These are phyloP conservation scores for Myochromella boudieri DNA, from an alignment of 768 basidiomycete species.

Conservation along the genomic window DNA sequence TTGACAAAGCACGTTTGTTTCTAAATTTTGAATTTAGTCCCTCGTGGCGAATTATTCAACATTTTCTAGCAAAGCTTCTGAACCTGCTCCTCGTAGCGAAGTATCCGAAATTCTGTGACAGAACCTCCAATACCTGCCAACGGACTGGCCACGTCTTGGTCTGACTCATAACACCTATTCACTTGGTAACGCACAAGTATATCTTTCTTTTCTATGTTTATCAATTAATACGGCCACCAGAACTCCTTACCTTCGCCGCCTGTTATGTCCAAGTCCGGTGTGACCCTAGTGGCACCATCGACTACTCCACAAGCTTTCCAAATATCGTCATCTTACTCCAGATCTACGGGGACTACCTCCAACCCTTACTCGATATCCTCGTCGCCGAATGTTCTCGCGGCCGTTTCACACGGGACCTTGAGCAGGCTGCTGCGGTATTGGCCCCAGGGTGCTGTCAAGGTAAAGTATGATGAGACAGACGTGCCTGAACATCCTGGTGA, in stretches of 20 bases:
- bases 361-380: slow-evolving; percentile 55
- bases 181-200: slow-evolving; percentile 43
- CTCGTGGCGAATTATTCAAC: slow-evolving; percentile 52
- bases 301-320: slow-evolving; percentile 62
- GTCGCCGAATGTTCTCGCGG: slow-evolving; percentile 61
- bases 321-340: slow-evolving; percentile 51
- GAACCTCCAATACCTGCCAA: slow-evolving; percentile 36
- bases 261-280: slow-evolving; percentile 83
- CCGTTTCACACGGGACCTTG: slow-evolving; percentile 63
- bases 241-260: slow-evolving; percentile 72
- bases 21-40: slow-evolving; percentile 33
- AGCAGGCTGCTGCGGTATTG: slow-evolving; percentile 46
- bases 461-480: slow-evolving; percentile 66
- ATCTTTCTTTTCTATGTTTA: neutral
- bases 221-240: slow-evolving; percentile 33
- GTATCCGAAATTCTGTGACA: slow-evolving; percentile 40
- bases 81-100: slow-evolving; percentile 53
- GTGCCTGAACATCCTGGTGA: slow-evolving; percentile 67
- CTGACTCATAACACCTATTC: slow-evolving; percentile 68
- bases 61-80: slow-evolving; percentile 8
- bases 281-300: slow-evolving; percentile 61
- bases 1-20: neutral
- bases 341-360: slow-evolving; percentile 43
- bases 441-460: slow-evolving; percentile 48
- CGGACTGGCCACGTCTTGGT: slow-evolving; percentile 53